Conservation (phyloP, 768 basidiomycete species). For the Ramaria rubella region DNA sequence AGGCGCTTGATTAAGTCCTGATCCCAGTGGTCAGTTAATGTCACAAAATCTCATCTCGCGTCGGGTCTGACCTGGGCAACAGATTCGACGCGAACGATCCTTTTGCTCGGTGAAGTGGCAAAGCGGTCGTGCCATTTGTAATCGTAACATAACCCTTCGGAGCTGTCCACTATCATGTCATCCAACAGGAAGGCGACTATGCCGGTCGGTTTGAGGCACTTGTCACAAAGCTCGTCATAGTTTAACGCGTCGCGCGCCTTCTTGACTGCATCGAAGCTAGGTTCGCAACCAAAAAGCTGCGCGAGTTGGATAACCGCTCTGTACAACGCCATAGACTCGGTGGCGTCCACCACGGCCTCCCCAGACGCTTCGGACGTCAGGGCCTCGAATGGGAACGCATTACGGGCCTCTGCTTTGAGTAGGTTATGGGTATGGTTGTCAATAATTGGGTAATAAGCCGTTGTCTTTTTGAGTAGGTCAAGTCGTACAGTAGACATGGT, state of each 20-base stretch:
- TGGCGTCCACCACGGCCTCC: conserved; percentile 45
- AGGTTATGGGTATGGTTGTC: conserved; percentile 81
- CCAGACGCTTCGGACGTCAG: conserved; percentile 60
- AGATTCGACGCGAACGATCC: conserved; percentile 63
- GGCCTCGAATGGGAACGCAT: conserved; percentile 51
- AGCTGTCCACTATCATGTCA: conserved; percentile 56
- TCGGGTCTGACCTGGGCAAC: conserved; percentile 54
- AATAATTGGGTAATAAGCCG: conserved; percentile 46
- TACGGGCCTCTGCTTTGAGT: conserved; percentile 40
- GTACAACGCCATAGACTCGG: conserved; percentile 50
- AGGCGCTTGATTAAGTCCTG: conserved; percentile 10
- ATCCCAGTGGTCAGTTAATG: too few species aligned
- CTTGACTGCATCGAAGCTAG: conserved; percentile 59
- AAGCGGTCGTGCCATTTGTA: conserved; percentile 60
- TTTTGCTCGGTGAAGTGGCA: conserved; percentile 43
- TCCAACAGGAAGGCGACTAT: conserved; percentile 69
- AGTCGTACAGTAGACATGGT: too few species aligned
- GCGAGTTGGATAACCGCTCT: conserved; percentile 53
- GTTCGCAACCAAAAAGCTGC: conserved; percentile 39
- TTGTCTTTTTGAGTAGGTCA: neutral
- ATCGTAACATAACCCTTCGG: conserved; percentile 40
- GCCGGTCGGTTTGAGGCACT: conserved; percentile 46
- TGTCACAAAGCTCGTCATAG: conserved; percentile 53
- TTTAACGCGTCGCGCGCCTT: conserved; percentile 32
- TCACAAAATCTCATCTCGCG: neutral